phyloP scores from a whole-genome alignment of 345 rosid genomes.

The Gossypium bickii region DNA sequence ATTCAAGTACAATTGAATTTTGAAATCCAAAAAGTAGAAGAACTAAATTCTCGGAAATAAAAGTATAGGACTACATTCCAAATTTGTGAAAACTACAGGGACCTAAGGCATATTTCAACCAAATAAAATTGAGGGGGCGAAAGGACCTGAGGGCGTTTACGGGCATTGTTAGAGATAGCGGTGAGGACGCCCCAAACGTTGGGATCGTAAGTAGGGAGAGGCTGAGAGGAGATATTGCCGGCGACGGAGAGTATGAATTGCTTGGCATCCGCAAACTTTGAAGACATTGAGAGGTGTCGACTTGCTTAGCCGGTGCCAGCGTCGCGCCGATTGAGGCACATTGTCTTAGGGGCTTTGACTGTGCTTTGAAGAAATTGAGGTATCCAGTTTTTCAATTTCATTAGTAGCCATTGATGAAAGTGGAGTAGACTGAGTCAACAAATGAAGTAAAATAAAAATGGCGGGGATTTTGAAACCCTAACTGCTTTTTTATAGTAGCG shows the following conservation, averaged over 20 bases:
- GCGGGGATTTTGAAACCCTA: slow-evolving; percentile 55
- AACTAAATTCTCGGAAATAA: too few species aligned
- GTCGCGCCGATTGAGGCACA: slow-evolving; percentile 25
- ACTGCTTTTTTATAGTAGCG: not conserved
- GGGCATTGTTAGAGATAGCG: slow-evolving; percentile 72
- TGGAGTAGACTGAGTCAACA: not conserved
- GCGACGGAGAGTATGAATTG: slow-evolving; percentile 59
- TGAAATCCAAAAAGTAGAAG: too few species aligned
- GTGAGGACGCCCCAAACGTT: slow-evolving; percentile 90
- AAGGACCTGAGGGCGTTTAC: slow-evolving; percentile 67
- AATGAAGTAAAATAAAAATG: slow-evolving; percentile 13
- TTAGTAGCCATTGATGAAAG: slow-evolving; percentile 31
- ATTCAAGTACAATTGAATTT: too few species aligned
- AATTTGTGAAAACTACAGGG: too few species aligned
- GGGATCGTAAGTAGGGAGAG: slow-evolving; percentile 56
- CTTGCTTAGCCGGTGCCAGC: slow-evolving; percentile 27
- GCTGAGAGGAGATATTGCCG: slow-evolving; percentile 60
- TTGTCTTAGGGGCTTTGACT: slow-evolving; percentile 18
- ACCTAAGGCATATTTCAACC: too few species aligned
- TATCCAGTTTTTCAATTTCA: slow-evolving; percentile 25
- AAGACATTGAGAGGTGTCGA: slow-evolving; percentile 28
- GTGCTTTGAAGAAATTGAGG: slow-evolving; percentile 21
- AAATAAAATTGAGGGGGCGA: too few species aligned
- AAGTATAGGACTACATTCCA: too few species aligned
- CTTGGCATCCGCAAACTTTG: slow-evolving; percentile 31